Evolutionary conservation across 1,139 yeast species (phyloP).

Genomic region (Geotrichum australiense): DNA sequence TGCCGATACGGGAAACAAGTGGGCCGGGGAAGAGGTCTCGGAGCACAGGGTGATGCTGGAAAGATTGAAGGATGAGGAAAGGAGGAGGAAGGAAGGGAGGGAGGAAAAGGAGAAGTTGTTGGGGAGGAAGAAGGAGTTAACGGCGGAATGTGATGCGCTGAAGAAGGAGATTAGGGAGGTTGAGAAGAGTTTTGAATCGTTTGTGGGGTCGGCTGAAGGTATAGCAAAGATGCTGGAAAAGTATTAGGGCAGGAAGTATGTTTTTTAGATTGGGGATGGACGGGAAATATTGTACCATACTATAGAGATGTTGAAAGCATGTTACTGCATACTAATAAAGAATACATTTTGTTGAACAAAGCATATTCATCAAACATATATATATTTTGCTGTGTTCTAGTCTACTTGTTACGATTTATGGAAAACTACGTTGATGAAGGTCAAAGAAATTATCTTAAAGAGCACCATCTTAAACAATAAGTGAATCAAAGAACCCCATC

Average conservation of each 20-base stretch:
- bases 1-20: constrained; percentile 22
- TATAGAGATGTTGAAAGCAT: no score
- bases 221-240: neutral
- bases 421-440: no score
- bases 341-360: no score
- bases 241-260: neutral
- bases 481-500: no score
- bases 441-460: no score
- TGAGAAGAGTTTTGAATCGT: neutral
- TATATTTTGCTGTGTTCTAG: no score
- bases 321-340: no score
- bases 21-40: constrained; percentile 10
- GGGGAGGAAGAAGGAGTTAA: constrained; percentile 19
- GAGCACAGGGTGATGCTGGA: constrained; percentile 29
- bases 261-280: no score
- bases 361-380: no score
- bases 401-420: no score
- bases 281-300: no score
- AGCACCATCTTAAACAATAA: no score
- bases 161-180: neutral
- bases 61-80: constrained; percentile 32
- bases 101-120: constrained; percentile 24
- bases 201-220: neutral
- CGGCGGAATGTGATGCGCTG: neutral
- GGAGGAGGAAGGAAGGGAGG: constrained; percentile 27